Conservation (phyloP, 768 basidiomycete species). For the Daedalea quercina region DNA sequence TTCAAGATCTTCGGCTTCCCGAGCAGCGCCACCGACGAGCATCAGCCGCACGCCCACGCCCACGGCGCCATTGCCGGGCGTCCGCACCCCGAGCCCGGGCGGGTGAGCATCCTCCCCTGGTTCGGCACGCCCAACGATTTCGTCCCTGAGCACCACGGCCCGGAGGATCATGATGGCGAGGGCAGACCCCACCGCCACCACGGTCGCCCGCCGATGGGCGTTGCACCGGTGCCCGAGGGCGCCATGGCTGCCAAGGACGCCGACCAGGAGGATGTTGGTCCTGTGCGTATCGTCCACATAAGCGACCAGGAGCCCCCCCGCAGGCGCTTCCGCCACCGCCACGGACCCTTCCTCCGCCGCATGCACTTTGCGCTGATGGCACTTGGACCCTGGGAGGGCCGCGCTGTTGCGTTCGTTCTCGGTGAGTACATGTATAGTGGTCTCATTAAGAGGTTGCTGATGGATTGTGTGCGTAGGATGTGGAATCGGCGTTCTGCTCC, state of each 20-base stretch:
- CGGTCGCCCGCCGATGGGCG: not conserved
- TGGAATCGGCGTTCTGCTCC: slow-evolving; percentile 73
- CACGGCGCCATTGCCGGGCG: not conserved
- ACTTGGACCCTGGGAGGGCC: slow-evolving; percentile 79
- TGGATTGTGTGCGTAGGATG: slow-evolving; percentile 44
- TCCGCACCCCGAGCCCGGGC: slow-evolving; percentile 6
- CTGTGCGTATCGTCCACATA: slow-evolving; percentile 3
- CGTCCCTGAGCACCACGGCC: slow-evolving; percentile 4
- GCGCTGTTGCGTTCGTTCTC: slow-evolving; percentile 77
- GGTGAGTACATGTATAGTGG: slow-evolving; percentile 35
- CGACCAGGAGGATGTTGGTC: not conserved
- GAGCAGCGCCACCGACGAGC: slow-evolving; percentile 37
- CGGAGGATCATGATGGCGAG: too few species aligned
- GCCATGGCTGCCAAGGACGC: not conserved
- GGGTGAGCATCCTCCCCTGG: slow-evolving; percentile 13
- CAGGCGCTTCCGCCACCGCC: slow-evolving; percentile 3
- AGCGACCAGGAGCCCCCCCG: not conserved
- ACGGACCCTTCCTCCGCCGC: slow-evolving; percentile 46
- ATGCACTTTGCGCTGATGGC: slow-evolving; percentile 59
- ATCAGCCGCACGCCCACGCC: too few species aligned
- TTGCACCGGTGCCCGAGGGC: too few species aligned
- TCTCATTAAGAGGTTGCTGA: not conserved
- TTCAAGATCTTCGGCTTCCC: slow-evolving; percentile 51
- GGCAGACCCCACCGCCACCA: not conserved
- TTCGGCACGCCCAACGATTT: slow-evolving; percentile 9